Evolutionary conservation across 2,329 filamentous ascomycete genomes (phyloP).

Genomic region (Berkeleyomyces rouxiae): DNA sequence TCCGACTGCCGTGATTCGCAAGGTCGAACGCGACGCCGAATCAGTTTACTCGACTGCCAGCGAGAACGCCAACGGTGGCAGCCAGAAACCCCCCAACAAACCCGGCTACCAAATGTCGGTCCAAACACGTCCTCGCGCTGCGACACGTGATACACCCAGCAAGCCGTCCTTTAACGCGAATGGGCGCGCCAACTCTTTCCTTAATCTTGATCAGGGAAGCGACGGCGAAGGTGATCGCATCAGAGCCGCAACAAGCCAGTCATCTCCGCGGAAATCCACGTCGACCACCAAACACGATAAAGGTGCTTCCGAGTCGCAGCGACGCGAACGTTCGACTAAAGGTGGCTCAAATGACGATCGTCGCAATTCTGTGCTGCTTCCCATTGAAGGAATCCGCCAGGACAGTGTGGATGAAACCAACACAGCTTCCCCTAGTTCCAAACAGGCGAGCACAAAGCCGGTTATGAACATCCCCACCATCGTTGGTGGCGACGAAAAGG

Average conservation of each 20-base stretch:
- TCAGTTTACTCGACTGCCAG: conserved; percentile 16
- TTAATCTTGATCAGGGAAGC: conserved; percentile 31
- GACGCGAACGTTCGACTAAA: not conserved
- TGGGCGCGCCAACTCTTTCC: conserved; percentile 31
- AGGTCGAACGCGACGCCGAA: conserved; percentile 35
- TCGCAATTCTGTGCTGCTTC: conserved; percentile 26
- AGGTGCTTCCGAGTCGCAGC: not conserved
- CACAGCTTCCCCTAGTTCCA: conserved; percentile 22
- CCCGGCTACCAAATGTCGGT: not conserved
- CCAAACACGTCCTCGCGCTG: conserved; percentile 3
- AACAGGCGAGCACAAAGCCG: conserved; percentile 21
- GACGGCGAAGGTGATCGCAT: conserved; percentile 27
- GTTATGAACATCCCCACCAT: conserved; percentile 21
- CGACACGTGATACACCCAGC: conserved; percentile 22
- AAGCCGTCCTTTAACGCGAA: conserved; percentile 20
- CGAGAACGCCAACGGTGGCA: conserved; percentile 3
- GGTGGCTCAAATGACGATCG: conserved; percentile 21
- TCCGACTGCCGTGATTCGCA: conserved; percentile 52
- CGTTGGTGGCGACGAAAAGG: conserved; percentile 25
- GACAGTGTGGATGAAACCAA: conserved; percentile 23
- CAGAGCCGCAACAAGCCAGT: not conserved
- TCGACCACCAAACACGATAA: not conserved
- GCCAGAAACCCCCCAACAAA: not conserved
- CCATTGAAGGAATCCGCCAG: conserved; percentile 25
- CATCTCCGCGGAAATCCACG: not conserved